Evolutionary conservation across 2,329 filamentous ascomycete species (phyloP).

Genomic region (Lasiodiplodia sp.): DNA sequence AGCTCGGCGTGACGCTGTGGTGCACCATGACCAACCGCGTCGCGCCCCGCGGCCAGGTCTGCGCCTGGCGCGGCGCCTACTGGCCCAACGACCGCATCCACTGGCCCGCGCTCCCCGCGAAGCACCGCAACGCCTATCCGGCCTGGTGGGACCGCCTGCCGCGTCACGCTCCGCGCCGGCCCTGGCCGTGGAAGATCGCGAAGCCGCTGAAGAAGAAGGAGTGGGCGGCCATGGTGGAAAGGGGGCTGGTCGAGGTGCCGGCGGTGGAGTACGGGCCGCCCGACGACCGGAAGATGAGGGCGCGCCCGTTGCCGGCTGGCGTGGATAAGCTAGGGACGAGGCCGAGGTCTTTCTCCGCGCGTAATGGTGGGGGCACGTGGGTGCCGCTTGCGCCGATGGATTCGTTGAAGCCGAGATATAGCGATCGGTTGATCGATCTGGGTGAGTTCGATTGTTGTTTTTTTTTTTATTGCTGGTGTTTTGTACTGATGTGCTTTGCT

Average conservation of each 20-base stretch:
- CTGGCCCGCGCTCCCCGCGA: too few relatives aligned
- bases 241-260: not conserved
- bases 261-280: not conserved
- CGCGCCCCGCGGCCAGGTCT: not conserved
- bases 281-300: not conserved
- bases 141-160: constrained; percentile 1
- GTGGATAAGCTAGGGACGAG: not conserved
- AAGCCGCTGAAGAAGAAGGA: not conserved
- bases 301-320: not conserved
- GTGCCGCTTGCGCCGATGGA: not conserved
- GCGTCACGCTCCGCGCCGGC: not conserved
- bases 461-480: not conserved
- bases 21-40: not conserved
- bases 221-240: not conserved
- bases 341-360: too few relatives aligned
- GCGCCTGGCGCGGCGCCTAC: not conserved
- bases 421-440: constrained; percentile 1
- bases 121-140: not conserved
- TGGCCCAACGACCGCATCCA: too few relatives aligned
- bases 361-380: not conserved
- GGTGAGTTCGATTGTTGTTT: not conserved
- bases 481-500: too few relatives aligned
- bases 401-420: not conserved
- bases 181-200: not conserved
- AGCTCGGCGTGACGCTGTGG: not conserved